phyloP scores from a whole-genome alignment of 371 early-diverging fungal species.

The Synchytrium microbalum region DNA sequence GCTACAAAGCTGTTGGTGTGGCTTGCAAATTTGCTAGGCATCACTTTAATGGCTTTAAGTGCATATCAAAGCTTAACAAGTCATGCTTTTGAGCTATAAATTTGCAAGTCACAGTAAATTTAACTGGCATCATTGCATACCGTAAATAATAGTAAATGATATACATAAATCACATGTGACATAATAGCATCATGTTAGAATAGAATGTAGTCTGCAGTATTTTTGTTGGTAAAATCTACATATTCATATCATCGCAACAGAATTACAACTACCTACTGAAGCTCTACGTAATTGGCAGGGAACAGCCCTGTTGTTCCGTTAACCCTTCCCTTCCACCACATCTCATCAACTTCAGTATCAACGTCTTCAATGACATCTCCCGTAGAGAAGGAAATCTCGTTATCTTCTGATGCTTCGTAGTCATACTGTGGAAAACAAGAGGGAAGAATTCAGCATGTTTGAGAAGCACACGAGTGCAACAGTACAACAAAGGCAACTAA shows the following conservation, averaged over 20 bases:
- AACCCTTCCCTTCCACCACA: constrained; percentile 72
- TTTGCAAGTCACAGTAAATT: neutral
- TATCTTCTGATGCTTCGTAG: constrained; percentile 79
- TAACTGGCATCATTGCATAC: neutral
- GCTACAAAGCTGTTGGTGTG: neutral
- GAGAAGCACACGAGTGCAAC: neutral
- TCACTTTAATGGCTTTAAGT: neutral
- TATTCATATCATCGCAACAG: neutral
- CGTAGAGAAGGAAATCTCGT: constrained; percentile 75
- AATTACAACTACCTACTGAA: neutral
- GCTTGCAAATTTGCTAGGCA: neutral
- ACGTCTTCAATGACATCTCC: constrained; percentile 70
- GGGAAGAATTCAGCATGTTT: neutral
- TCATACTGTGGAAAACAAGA: constrained; percentile 46
- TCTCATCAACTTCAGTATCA: constrained; percentile 66
- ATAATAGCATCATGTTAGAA: neutral
- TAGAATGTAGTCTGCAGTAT: neutral
- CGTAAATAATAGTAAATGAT: too few relatives aligned
- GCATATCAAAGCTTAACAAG: neutral
- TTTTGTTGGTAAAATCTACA: neutral
- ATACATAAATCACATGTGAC: neutral
- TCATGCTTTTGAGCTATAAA: neutral
- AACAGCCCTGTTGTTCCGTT: constrained; percentile 25
- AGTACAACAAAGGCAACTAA: neutral
- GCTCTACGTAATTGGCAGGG: constrained; percentile 1